Evolutionary conservation across 164 flowering plant genomes (phyloP), one percentile per base, ranked within the genome.

Genomic region (Annona cherimola): DNA sequence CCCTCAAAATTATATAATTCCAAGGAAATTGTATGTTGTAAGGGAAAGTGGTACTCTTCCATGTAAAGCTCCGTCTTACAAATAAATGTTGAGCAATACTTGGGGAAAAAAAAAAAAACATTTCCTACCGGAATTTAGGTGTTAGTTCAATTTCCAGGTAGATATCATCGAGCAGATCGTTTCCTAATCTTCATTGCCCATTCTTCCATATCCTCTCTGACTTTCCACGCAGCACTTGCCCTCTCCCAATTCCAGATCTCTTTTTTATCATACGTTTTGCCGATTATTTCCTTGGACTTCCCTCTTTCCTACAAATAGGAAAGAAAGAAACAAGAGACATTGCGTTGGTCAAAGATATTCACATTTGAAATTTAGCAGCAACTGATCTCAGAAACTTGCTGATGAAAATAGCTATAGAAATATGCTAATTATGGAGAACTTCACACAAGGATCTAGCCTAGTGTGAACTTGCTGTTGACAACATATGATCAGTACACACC

Each of bases 211-310:
- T 73, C 75, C 67, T 81, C 83, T 61, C 54, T 76, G 40, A 55
- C 74, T 76, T 81, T 77, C 81, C 81, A 73, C 50, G 68, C 60
- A 35, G 63, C 70, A 75, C 77, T 81, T 72, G 76, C 77, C 65
- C 18, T 69, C 69, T 78, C 79, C 81, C 83, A 78, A 45, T 81
- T 75, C 83, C 83, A 78, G 45, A 78, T 54, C 35, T 70, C 73
- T 62, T 61, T 74, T 8, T 61, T 19, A 26, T 41, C 20, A 9
- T 71, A 61, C 26, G 42, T 42, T 18, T 39, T 7, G 40, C 60
- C 44, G 43, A 26, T 45, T 68, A 46, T 73, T 42, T 45, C 57
- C 7, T 18, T 3, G 3, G 43, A 1, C 5, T 54, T 42, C 19
- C 57, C 66, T 1, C 26, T n/a, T 19, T 66, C 63, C 62, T 72